phyloP scores from a whole-genome alignment of 805 yeast species.

The Schwanniomyces pseudopolymorphus region DNA sequence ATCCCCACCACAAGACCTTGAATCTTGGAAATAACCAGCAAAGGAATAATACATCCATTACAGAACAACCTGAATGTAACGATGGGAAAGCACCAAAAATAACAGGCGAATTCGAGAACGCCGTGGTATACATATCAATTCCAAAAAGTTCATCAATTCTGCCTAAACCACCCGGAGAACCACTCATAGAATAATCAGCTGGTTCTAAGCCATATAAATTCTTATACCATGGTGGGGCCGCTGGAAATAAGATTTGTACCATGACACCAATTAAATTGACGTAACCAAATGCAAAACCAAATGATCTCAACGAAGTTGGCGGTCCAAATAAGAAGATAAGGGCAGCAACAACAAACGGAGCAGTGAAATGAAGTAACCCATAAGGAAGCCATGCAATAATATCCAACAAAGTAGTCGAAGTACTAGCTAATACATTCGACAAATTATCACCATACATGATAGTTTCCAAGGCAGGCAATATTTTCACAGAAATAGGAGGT shows the following conservation, averaged over 20 bases:
- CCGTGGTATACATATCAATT: slow-evolving; percentile 76
- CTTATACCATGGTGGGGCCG: slow-evolving; percentile 98
- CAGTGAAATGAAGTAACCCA: slow-evolving; percentile 85
- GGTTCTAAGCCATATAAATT: slow-evolving; percentile 80
- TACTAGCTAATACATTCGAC: slow-evolving; percentile 76
- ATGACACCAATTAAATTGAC: slow-evolving; percentile 87
- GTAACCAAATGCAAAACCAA: slow-evolving; percentile 92
- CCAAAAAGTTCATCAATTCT: slow-evolving; percentile 82
- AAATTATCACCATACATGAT: slow-evolving; percentile 89
- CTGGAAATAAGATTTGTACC: slow-evolving; percentile 80
- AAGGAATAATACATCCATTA: slow-evolving; percentile 88
- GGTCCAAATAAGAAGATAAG: slow-evolving; percentile 86
- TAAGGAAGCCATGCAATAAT: slow-evolving; percentile 95
- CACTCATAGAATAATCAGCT: slow-evolving; percentile 87
- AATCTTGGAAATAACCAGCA: slow-evolving; percentile 76
- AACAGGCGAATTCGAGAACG: slow-evolving; percentile 83
- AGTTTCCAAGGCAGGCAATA: slow-evolving; percentile 89
- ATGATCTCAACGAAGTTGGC: slow-evolving; percentile 78
- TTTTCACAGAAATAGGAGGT: slow-evolving; percentile 87
- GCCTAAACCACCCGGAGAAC: slow-evolving; percentile 93
- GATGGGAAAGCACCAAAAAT: slow-evolving; percentile 90
- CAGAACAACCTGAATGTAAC: slow-evolving; percentile 90
- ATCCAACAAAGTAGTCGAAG: slow-evolving; percentile 65
- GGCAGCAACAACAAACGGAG: slow-evolving; percentile 83
- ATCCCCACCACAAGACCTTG: slow-evolving; percentile 64